Conservation (phyloP, 306 rosid species). For the Lathyrus oleraceus region DNA sequence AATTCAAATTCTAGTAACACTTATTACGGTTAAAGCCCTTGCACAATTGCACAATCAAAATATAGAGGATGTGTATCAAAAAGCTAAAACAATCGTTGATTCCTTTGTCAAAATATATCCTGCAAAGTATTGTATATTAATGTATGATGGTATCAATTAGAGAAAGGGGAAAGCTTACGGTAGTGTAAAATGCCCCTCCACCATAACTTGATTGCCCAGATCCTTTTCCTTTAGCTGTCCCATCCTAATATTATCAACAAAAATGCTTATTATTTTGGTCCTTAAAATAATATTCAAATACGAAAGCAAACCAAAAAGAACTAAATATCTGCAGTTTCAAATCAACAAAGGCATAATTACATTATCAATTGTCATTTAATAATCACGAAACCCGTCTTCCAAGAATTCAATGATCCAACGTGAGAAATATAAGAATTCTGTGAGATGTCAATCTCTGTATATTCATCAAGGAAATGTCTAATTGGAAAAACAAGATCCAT, state of each 20-base stretch:
- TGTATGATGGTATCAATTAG: neutral
- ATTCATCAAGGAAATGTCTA: neutral
- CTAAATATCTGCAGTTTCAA: conserved; percentile 27
- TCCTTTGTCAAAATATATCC: conserved; percentile 17
- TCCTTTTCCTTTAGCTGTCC: conserved; percentile 50
- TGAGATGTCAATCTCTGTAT: conserved; percentile 6
- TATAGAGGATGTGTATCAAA: conserved; percentile 17
- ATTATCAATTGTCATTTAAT: neutral
- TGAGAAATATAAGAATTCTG: neutral
- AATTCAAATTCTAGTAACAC: conserved; percentile 8
- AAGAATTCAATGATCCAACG: neutral
- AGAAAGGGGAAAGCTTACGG: conserved; percentile 54
- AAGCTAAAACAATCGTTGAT: neutral
- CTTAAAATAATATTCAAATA: conserved; percentile 1
- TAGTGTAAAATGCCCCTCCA: conserved; percentile 67
- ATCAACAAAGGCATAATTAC: conserved; percentile 1
- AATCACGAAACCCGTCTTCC: neutral
- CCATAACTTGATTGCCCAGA: conserved; percentile 57
- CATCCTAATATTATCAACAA: conserved; percentile 40
- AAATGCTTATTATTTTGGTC: conserved; percentile 9
- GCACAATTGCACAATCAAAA: conserved; percentile 3
- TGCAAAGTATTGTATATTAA: conserved; percentile 8
- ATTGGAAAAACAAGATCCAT: neutral
- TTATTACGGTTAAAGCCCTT: neutral
- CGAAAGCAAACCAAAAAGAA: neutral